A percentile compares a stretch with the other conserved stretches of the same genome.
Evolutionary conservation across 208 protist genomes (phyloP).

Genomic region (Balamuthia mandrillaris): DNA sequence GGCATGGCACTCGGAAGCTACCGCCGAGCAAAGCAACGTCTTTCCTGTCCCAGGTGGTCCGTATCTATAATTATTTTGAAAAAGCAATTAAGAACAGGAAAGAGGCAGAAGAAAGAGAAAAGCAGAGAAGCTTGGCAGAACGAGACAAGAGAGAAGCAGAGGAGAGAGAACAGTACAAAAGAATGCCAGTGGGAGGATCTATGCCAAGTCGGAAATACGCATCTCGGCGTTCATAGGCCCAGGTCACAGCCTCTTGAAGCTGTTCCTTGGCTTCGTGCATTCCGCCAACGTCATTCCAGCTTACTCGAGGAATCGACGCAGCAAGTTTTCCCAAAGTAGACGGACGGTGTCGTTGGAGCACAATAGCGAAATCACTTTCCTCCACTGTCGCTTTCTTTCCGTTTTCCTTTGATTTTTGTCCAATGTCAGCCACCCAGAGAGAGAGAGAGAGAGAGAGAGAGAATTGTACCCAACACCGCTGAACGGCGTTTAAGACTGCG

Average conservation of each 20-base stretch:
- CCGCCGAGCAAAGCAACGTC: slow-evolving; percentile 14
- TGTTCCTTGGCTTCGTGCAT: slow-evolving; percentile 20
- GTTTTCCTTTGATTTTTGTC: background rate
- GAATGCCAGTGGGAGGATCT: background rate
- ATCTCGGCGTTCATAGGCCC: slow-evolving; percentile 12
- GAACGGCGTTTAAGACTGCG: background rate
- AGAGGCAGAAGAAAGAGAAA: too few relatives aligned
- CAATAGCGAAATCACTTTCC: background rate
- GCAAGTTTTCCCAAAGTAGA: background rate
- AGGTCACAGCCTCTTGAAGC: slow-evolving; percentile 9
- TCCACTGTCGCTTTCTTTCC: background rate
- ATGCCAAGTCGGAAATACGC: slow-evolving; percentile 3
- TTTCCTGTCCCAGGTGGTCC: slow-evolving; percentile 31
- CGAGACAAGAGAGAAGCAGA: background rate
- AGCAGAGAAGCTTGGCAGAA: background rate
- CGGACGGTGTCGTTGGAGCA: background rate
- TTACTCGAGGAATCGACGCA: background rate
- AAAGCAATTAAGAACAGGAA: too few relatives aligned
- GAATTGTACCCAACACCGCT: background rate
- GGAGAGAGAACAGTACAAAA: background rate
- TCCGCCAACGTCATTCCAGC: slow-evolving; percentile 13
- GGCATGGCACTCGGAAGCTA: background rate
- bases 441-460: background rate
- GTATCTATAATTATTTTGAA: background rate
- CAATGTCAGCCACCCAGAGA: background rate